A percentile compares a stretch with the other conserved stretches of the same genome.
These are phyloP conservation scores for Linanthus parryae DNA, from an alignment of 148 eudicot species.

Conservation along the genomic window DNA sequence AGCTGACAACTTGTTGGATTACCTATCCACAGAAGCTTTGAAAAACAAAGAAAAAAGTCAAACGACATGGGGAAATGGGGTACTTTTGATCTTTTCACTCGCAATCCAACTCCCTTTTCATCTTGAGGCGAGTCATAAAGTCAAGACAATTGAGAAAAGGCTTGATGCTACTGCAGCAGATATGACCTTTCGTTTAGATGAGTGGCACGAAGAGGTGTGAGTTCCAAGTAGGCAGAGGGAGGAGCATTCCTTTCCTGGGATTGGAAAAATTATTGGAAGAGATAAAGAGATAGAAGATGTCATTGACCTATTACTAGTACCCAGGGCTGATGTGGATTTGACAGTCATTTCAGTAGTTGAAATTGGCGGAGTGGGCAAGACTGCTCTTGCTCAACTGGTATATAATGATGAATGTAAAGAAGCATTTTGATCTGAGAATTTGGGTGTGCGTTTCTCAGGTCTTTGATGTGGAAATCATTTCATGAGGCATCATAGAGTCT, in stretches of 20 bases:
- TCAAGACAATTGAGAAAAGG: no score
- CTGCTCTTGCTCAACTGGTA: no score
- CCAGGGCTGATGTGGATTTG: neutral
- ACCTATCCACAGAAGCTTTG: no score
- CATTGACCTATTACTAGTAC: neutral
- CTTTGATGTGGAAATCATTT: neutral
- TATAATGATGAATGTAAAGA: neutral
- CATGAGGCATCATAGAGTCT: neutral
- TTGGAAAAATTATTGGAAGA: slow-evolving; percentile 5
- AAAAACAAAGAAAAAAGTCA: no score
- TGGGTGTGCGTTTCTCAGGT: neutral
- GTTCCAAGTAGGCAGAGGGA: neutral
- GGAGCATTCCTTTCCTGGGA: neutral
- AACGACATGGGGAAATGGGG: no score
- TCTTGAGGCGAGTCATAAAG: no score
- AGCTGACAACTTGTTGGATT: neutral
- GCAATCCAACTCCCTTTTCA: no score
- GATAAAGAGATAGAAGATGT: neutral
- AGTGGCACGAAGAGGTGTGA: no score
- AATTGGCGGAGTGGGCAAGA: slow-evolving; percentile 3
- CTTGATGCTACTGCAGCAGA: no score
- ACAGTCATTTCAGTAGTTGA: neutral
- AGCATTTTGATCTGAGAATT: neutral
- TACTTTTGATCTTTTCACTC: no score
- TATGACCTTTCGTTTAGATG: no score